Conservation (phyloP, 768 basidiomycete species). For the Pulveroboletus sp. region DNA sequence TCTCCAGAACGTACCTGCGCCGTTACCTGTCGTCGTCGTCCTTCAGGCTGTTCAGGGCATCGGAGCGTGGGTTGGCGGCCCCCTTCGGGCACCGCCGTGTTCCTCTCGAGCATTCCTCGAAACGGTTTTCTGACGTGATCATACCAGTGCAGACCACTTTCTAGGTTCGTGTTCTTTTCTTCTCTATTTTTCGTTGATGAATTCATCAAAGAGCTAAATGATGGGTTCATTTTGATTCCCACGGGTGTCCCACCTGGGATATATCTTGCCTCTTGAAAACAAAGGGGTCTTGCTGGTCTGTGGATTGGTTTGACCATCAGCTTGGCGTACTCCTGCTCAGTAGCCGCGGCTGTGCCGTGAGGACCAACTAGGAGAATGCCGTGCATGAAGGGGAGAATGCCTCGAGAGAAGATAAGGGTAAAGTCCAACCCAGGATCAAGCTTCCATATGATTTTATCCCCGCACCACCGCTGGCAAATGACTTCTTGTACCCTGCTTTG, state of each 20-base stretch:
- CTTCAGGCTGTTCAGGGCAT: constrained; percentile 23
- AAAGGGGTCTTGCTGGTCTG: constrained; percentile 24
- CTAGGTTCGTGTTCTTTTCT: constrained; percentile 27
- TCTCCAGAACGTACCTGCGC: constrained; percentile 41
- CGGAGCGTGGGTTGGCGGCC: constrained; percentile 17
- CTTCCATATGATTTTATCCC: neutral
- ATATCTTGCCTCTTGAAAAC: constrained; percentile 12
- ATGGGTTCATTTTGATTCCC: neutral
- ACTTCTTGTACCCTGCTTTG: no score
- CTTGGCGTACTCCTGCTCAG: constrained; percentile 16
- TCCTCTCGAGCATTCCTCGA: constrained; percentile 6
- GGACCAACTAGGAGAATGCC: constrained; percentile 14
- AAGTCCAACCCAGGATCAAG: neutral
- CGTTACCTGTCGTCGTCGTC: constrained; percentile 43
- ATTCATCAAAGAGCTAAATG: neutral
- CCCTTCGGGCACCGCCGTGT: constrained; percentile 15
- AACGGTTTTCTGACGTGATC: neutral
- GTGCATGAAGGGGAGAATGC: neutral
- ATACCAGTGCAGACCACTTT: constrained; percentile 16
- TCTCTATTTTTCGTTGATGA: neutral
- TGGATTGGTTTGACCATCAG: constrained; percentile 23
- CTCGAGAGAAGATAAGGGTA: neutral
- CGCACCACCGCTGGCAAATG: neutral
- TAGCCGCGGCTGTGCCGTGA: constrained; percentile 19
- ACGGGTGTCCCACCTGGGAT: constrained; percentile 34